Percentiles rank a stretch among this genome's conserved stretches.
Conservation (phyloP, 2,329 filamentous ascomycete species). For the Cryoendolithus antarcticus region DNA sequence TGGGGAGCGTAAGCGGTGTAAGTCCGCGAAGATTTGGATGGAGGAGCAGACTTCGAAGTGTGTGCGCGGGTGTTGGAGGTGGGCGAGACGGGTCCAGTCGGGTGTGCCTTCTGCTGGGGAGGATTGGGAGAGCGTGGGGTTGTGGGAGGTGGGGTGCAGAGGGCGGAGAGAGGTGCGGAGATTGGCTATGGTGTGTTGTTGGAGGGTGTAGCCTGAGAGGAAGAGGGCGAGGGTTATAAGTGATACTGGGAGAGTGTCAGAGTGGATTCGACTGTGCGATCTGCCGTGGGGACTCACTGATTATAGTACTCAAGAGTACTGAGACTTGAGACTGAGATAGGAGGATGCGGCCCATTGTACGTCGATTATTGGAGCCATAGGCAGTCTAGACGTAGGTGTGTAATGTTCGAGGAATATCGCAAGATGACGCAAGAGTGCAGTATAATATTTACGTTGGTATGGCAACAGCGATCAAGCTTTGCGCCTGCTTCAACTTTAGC, state of each 20-base stretch:
- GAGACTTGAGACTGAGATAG: slow-evolving; percentile 61
- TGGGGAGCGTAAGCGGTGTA: slow-evolving; percentile 33
- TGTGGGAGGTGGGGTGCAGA: slow-evolving; percentile 1
- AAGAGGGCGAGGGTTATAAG: slow-evolving; percentile 74
- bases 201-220: slow-evolving; percentile 73
- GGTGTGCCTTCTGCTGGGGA: slow-evolving; percentile 22
- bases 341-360: slow-evolving; percentile 31
- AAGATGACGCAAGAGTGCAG: too few species aligned
- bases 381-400: too few species aligned
- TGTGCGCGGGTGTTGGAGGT: slow-evolving; percentile 34
- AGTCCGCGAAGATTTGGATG: slow-evolving; percentile 36
- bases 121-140: slow-evolving; percentile 1
- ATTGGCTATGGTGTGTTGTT: slow-evolving; percentile 51
- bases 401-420: too few species aligned
- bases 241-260: slow-evolving; percentile 25
- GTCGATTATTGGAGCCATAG: too few species aligned
- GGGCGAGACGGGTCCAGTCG: slow-evolving; percentile 35
- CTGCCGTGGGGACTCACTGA: slow-evolving; percentile 21
- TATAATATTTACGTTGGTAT: too few species aligned
- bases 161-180: slow-evolving; percentile 21
- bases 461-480: too few species aligned
- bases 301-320: slow-evolving; percentile 48
- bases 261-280: too few species aligned
- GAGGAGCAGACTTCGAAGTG: slow-evolving; percentile 37
- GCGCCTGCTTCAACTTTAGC: too few species aligned